Evolutionary conservation across 495 filamentous ascomycete species (phyloP).

Genomic region (Choiromyces venosus): DNA sequence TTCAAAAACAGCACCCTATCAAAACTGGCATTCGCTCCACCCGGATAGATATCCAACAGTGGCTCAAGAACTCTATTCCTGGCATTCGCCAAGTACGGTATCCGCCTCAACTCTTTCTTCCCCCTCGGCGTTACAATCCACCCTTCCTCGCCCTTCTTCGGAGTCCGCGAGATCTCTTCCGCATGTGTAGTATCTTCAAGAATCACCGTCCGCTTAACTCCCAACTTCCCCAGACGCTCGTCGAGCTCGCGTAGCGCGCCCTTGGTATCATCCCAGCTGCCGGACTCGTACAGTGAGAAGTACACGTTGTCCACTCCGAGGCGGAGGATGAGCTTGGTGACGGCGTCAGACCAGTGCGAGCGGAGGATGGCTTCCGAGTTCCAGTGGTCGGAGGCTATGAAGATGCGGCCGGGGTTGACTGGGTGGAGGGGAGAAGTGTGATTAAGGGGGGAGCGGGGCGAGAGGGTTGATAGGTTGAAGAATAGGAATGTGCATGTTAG

Average conservation of each 20-base stretch:
- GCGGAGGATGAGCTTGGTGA: slow-evolving; percentile 52
- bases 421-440: not conserved
- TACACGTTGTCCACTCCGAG: slow-evolving; percentile 64
- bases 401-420: slow-evolving; percentile 49
- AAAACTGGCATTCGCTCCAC: slow-evolving; percentile 45
- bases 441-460: not conserved
- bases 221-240: slow-evolving; percentile 48
- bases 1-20: slow-evolving; percentile 69
- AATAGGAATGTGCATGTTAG: not conserved
- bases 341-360: slow-evolving; percentile 56
- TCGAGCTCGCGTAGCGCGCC: slow-evolving; percentile 59
- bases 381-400: slow-evolving; percentile 64
- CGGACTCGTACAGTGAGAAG: slow-evolving; percentile 64
- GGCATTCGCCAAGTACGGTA: slow-evolving; percentile 61
- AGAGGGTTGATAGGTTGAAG: not conserved
- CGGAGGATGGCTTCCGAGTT: slow-evolving; percentile 62
- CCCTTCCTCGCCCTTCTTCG: slow-evolving; percentile 44
- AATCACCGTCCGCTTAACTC: slow-evolving; percentile 53
- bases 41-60: slow-evolving; percentile 48
- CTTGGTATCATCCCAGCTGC: slow-evolving; percentile 67
- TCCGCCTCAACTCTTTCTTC: slow-evolving; percentile 54
- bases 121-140: slow-evolving; percentile 55
- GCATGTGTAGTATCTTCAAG: slow-evolving; percentile 53
- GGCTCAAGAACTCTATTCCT: slow-evolving; percentile 56
- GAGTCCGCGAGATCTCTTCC: slow-evolving; percentile 49